These are phyloP conservation scores for Pyracantha coccinea DNA, from an alignment of 331 rosid genomes.

Conservation along the genomic window DNA sequence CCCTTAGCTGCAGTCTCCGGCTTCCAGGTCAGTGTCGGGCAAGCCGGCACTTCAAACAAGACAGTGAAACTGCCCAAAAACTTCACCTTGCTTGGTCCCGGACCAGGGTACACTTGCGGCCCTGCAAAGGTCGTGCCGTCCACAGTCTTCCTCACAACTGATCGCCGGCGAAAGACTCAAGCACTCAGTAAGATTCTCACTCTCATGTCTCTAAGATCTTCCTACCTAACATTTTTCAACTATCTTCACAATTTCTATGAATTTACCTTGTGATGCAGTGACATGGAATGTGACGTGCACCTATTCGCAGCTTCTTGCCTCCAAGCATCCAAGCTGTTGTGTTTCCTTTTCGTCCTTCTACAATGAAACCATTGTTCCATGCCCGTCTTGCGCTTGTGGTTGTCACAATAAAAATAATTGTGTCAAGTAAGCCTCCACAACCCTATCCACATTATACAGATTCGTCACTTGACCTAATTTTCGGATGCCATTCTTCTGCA, in stretches of 20 bases:
- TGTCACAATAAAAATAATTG: conserved; percentile 52
- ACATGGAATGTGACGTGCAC: conserved; percentile 79
- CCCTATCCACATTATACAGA: neutral
- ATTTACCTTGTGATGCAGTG: conserved; percentile 31
- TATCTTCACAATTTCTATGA: neutral
- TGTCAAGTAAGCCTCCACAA: conserved; percentile 41
- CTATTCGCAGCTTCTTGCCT: conserved; percentile 64
- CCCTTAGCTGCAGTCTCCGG: conserved; percentile 55
- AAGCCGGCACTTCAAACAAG: conserved; percentile 65
- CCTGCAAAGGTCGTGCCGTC: conserved; percentile 60
- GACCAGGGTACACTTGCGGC: conserved; percentile 76
- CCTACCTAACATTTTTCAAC: neutral
- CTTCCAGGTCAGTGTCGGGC: conserved; percentile 71
- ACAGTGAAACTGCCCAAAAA: conserved; percentile 65
- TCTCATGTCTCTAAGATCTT: neutral
- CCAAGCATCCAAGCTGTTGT: conserved; percentile 61
- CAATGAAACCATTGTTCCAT: conserved; percentile 54
- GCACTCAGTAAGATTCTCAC: conserved; percentile 26
- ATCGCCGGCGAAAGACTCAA: conserved; percentile 52
- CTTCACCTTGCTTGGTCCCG: conserved; percentile 67
- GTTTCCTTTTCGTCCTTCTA: conserved; percentile 68
- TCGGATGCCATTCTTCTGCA: neutral
- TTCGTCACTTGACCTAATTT: neutral
- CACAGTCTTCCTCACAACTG: conserved; percentile 44
- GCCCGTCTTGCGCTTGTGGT: conserved; percentile 76